Evolutionary conservation across 805 yeast species (phyloP), one percentile per base, ranked within the genome.

Genomic region (Diddensiella transvaalensis): DNA sequence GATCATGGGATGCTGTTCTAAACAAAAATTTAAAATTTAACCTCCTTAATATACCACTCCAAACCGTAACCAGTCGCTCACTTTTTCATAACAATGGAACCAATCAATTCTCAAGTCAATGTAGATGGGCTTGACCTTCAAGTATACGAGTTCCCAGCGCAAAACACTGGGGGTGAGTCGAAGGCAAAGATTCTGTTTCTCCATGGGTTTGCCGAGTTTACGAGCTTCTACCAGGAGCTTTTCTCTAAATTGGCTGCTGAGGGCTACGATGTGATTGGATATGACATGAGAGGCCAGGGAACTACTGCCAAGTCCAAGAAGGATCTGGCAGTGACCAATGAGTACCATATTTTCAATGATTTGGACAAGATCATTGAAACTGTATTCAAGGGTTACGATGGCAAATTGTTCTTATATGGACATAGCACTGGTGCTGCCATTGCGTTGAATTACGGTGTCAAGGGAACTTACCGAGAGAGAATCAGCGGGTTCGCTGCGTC

Each of bases 221-320:
- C 59, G 44, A 64, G 59, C 13, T 51, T 52, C 21, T 69, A 65
- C 54, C 60, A 60, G 42, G 55, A 57, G 17, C 55, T 62, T 44
- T 66, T 64, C 54, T 56, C 63, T 4, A 33, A 40, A 2, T 48
- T 68, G 4, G 60, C 67, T 3, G 50, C 41, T 10, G 52, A 47
- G 1, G 73, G 73, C 30, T 63, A 61, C 52, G 68, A 63, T 40
- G 63, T 66, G n/a, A 58, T 64, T 4, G 56, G 57, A 10, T 67
- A 63, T 46, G 74, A 70, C 50, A 71, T 66, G 57, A 63, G 74
- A 11, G 74, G 74, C 1, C 62, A 62, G 33, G 74, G 74, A 18
- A 46, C 47, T 22, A 65, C 72, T 2, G 61, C 69, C 18, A 44
- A 43, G 19, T 21, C 56, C 22, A 52, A 53, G 24, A 56, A 58